These are phyloP conservation scores for Cladorrhinum samala DNA, from an alignment of 495 filamentous ascomycete species.

Conservation along the genomic window DNA sequence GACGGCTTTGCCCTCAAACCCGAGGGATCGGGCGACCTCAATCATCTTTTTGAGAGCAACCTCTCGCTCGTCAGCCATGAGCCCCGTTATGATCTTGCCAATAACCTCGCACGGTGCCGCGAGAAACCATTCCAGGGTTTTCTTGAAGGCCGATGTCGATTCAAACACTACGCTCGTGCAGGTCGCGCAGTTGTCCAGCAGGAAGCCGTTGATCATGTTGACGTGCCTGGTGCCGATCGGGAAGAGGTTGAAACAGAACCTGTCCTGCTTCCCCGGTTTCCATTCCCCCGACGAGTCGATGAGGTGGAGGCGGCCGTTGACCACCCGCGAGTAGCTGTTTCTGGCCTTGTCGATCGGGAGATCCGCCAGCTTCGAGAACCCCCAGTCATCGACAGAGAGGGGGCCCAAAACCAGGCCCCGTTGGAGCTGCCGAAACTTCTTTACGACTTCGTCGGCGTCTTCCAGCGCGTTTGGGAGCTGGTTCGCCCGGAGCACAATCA, in stretches of 20 bases:
- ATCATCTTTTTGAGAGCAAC: conserved; percentile 24
- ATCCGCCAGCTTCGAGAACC: conserved; percentile 26
- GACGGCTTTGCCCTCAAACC: conserved; percentile 13
- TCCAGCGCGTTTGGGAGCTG: conserved; percentile 24
- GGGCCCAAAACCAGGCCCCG: not conserved
- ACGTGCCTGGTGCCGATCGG: conserved; percentile 28
- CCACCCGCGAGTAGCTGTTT: conserved; percentile 33
- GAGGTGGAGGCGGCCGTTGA: conserved; percentile 18
- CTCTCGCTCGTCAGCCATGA: conserved; percentile 10
- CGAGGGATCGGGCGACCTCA: conserved; percentile 18
- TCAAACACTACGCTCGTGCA: conserved; percentile 28
- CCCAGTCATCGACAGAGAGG: conserved; percentile 1
- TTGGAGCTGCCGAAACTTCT: not conserved
- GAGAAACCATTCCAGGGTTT: conserved; percentile 32
- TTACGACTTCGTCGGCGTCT: conserved; percentile 14
- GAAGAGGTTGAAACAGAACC: conserved; percentile 40
- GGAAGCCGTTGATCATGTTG: conserved; percentile 36
- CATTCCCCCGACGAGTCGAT: conserved; percentile 14
- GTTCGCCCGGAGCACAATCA: conserved; percentile 39
- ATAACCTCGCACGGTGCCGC: conserved; percentile 6
- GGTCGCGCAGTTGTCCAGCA: conserved; percentile 31
- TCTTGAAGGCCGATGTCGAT: conserved; percentile 9
- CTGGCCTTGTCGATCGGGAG: conserved; percentile 35
- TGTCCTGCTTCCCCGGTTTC: conserved; percentile 14
- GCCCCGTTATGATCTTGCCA: conserved; percentile 15